Evolutionary conservation across 305 asterid species (phyloP).

Genomic region (Rubia tinctorum): DNA sequence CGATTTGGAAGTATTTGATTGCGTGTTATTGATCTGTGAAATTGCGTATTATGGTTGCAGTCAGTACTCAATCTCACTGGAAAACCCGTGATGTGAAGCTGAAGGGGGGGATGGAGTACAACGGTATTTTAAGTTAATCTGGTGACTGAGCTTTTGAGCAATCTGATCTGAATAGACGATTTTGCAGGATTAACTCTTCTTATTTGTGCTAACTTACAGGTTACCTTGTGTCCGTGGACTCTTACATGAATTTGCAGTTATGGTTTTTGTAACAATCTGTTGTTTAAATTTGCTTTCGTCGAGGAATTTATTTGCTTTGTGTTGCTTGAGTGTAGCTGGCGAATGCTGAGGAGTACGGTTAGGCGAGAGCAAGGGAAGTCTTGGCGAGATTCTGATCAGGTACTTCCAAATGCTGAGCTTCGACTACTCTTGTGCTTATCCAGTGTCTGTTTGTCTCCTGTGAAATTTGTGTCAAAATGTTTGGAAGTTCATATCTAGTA

Average conservation of each 20-base stretch:
- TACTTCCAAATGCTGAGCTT: slow-evolving; percentile 15
- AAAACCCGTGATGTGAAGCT: slow-evolving; percentile 77
- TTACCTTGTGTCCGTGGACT: slow-evolving; percentile 77
- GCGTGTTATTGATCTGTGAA: neutral
- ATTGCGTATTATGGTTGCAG: slow-evolving; percentile 28
- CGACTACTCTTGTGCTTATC: no score
- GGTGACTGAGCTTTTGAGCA: neutral
- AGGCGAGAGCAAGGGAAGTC: slow-evolving; percentile 75
- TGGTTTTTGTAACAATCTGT: neutral
- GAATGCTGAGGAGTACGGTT: slow-evolving; percentile 74
- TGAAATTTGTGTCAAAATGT: neutral
- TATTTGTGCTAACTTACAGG: slow-evolving; percentile 42
- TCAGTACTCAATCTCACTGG: slow-evolving; percentile 89
- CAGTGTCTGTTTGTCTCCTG: neutral
- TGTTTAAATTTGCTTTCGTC: neutral
- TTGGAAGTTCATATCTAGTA: neutral
- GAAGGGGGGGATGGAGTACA: slow-evolving; percentile 92
- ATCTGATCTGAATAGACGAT: neutral
- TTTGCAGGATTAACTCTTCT: slow-evolving; percentile 6
- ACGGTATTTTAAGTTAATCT: slow-evolving; percentile 31
- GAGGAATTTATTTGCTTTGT: neutral
- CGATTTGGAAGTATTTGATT: neutral
- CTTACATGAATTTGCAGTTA: slow-evolving; percentile 96
- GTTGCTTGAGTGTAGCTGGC: slow-evolving; percentile 55
- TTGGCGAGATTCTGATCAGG: slow-evolving; percentile 93